phyloP scores from a whole-genome alignment of 1,284 basidiomycete species.

The Entoloma clypeatum region DNA sequence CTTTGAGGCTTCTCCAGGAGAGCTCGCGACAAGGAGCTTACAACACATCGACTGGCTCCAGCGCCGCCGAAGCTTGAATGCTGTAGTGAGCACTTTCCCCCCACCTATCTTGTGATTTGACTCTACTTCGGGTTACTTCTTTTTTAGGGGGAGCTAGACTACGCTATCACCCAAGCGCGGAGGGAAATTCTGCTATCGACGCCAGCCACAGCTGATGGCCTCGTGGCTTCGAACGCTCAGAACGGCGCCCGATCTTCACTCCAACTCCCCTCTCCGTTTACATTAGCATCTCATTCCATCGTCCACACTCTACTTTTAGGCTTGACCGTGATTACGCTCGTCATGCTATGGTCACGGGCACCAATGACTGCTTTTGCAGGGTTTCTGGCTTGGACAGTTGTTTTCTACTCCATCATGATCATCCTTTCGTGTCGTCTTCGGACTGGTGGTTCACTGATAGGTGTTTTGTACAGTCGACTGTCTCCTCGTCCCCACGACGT shows the following conservation, averaged over 20 bases:
- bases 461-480: constrained; percentile 46
- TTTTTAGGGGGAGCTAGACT: constrained; percentile 64
- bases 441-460: constrained; percentile 55
- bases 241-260: constrained; percentile 28
- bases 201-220: constrained; percentile 47
- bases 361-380: constrained; percentile 55
- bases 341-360: constrained; percentile 55
- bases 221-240: constrained; percentile 38
- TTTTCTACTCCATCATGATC: constrained; percentile 54
- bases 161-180: constrained; percentile 47
- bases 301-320: constrained; percentile 59
- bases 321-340: constrained; percentile 51
- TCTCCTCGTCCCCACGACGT: constrained; percentile 33
- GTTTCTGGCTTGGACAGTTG: constrained; percentile 58
- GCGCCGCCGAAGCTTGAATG: constrained; percentile 61
- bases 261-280: constrained; percentile 35
- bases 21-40: constrained; percentile 43
- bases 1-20: constrained; percentile 29
- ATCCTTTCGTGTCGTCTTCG: constrained; percentile 52
- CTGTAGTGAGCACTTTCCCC: constrained; percentile 53
- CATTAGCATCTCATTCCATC: constrained; percentile 45
- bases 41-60: constrained; percentile 74
- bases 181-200: constrained; percentile 43
- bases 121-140: constrained; percentile 8
- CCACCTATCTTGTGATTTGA: constrained; percentile 16